Evolutionary conservation across 495 filamentous ascomycete genomes (phyloP).

Genomic region (Trichoderma gamsii): DNA sequence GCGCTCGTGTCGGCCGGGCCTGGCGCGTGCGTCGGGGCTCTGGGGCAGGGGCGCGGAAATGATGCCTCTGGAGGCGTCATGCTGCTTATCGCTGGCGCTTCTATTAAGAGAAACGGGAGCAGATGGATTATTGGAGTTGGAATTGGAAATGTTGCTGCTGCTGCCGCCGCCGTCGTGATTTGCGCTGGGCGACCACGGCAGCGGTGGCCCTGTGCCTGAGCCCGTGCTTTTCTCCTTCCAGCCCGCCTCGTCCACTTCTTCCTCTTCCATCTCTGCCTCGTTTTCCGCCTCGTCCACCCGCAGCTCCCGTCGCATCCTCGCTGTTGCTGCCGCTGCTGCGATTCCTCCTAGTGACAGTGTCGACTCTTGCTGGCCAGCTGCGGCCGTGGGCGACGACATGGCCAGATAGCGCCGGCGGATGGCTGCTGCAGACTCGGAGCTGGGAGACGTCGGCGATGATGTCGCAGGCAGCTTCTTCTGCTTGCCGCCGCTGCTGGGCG

Average conservation of each 20-base stretch:
- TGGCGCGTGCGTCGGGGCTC: constrained; percentile 9
- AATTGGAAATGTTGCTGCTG: neutral
- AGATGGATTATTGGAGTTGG: neutral
- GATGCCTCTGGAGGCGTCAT: constrained; percentile 4
- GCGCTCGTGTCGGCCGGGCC: neutral
- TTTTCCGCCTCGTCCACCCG: neutral
- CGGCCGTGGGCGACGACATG: constrained; percentile 10
- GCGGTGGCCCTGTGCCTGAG: neutral
- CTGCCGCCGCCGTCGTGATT: neutral
- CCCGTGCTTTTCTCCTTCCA: neutral
- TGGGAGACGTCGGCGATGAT: constrained; percentile 18
- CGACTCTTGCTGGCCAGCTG: neutral
- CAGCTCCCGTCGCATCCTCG: neutral
- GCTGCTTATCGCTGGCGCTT: neutral
- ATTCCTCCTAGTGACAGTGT: neutral
- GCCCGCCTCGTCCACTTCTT: neutral
- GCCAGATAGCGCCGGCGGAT: neutral
- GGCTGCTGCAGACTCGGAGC: neutral
- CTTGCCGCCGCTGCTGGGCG: constrained; percentile 15
- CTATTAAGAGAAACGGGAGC: neutral
- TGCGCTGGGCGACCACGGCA: constrained; percentile 3
- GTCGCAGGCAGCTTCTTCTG: constrained; percentile 20
- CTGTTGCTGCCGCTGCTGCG: neutral
- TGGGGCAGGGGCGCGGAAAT: constrained; percentile 1
- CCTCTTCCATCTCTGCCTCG: neutral